phyloP scores from a whole-genome alignment of 1,284 basidiomycete species.

The Trichosporon ovoides region DNA sequence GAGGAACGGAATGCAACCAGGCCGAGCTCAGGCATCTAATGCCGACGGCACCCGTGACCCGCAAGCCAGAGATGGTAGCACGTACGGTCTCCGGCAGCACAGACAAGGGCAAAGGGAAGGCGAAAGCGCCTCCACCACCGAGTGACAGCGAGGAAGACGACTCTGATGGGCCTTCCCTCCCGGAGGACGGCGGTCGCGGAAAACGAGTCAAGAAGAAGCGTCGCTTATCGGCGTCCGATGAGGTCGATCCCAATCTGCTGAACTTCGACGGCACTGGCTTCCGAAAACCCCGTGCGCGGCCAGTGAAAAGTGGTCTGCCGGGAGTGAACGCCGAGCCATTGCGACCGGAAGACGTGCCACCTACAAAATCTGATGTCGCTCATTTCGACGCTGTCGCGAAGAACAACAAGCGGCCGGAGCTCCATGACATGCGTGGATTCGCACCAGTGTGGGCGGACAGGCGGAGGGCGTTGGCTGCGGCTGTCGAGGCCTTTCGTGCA shows the following conservation, averaged over 20 bases:
- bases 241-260: conserved; percentile 26
- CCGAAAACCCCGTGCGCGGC: conserved; percentile 6
- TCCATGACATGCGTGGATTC: conserved; percentile 24
- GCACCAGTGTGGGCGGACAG: conserved; percentile 43
- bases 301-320: background rate
- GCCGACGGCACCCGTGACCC: background rate
- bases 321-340: background rate
- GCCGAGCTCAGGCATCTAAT: conserved; percentile 3
- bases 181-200: conserved; percentile 18
- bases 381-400: conserved; percentile 26
- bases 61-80: background rate
- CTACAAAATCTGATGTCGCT: conserved; percentile 21
- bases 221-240: conserved; percentile 22
- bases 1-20: conserved; percentile 8
- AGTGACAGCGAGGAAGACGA: conserved; percentile 8
- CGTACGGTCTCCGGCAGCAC: background rate
- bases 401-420: conserved; percentile 22
- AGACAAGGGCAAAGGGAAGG: conserved; percentile 27
- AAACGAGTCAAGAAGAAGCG: conserved; percentile 34
- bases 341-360: conserved; percentile 13
- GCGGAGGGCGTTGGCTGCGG: conserved; percentile 26
- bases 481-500: conserved; percentile 34
- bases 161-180: background rate
- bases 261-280: conserved; percentile 18
- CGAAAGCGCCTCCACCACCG: background rate